Percentiles rank a stretch among this genome's conserved stretches.
Conservation (phyloP, 2,329 filamentous ascomycete genomes). For the Colletotrichum siamense region DNA sequence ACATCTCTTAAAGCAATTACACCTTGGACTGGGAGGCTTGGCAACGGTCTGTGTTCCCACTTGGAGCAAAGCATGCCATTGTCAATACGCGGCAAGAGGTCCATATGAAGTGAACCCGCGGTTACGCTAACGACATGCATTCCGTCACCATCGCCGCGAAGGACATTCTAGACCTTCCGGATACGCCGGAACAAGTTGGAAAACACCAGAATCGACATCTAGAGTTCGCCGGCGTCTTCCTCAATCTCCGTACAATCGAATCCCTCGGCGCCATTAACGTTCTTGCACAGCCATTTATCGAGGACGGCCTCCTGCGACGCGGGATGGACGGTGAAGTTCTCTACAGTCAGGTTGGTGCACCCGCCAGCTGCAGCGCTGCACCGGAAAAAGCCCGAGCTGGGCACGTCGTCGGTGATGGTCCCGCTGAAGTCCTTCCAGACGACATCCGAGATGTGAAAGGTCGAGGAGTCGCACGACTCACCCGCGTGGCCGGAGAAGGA, state of each 20-base stretch:
- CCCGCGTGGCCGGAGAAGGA: slow-evolving; percentile 37
- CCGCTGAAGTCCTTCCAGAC: slow-evolving; percentile 32
- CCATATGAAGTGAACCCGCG: neutral
- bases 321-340: slow-evolving; percentile 27
- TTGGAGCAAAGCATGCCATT: neutral
- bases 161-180: neutral
- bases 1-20: neutral
- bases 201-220: neutral
- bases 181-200: neutral
- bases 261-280: slow-evolving; percentile 27
- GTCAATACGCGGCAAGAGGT: neutral
- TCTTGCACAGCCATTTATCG: slow-evolving; percentile 31
- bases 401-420: slow-evolving; percentile 30
- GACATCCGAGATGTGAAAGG: slow-evolving; percentile 34
- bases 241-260: slow-evolving; percentile 27
- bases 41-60: neutral
- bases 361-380: slow-evolving; percentile 36
- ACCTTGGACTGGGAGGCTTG: neutral
- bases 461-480: slow-evolving; percentile 37
- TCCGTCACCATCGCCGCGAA: neutral
- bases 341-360: slow-evolving; percentile 32
- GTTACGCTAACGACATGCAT: neutral
- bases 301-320: slow-evolving; percentile 21
- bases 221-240: neutral
- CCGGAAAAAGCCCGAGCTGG: slow-evolving; percentile 31